A percentile compares a stretch with the other conserved stretches of the same genome.
Conservation (phyloP, 495 filamentous ascomycete genomes). For the Haplographium delicatum region DNA sequence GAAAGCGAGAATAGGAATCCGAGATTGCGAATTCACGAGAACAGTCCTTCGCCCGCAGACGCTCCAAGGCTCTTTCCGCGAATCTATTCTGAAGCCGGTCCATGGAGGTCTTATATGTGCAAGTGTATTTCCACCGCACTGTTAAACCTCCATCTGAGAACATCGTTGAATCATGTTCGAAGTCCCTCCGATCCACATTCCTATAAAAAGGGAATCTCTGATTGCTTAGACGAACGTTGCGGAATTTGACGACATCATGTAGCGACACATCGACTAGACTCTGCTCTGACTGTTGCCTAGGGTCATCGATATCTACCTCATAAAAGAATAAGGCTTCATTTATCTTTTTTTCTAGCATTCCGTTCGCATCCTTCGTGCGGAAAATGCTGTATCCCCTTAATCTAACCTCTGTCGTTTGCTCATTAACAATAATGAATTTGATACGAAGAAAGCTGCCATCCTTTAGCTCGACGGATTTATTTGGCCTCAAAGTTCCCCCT, state of each 20-base stretch:
- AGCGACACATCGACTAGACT: conserved; percentile 38
- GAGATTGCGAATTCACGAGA: conserved; percentile 4
- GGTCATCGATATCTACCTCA: conserved; percentile 39
- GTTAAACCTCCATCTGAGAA: conserved; percentile 26
- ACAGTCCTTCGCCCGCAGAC: conserved; percentile 22
- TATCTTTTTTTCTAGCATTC: conserved; percentile 33
- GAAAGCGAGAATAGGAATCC: conserved; percentile 21
- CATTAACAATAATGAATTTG: conserved; percentile 31
- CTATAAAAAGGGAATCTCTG: conserved; percentile 32
- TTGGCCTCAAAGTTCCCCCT: conserved; percentile 22
- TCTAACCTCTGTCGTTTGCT: conserved; percentile 21
- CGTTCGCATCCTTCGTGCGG: conserved; percentile 33
- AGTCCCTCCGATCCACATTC: conserved; percentile 12
- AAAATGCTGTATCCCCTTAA: conserved; percentile 39
- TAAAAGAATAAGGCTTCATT: conserved; percentile 54
- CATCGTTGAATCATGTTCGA: conserved; percentile 17
- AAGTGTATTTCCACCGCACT: conserved; percentile 31
- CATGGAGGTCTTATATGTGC: conserved; percentile 23
- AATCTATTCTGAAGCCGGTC: conserved; percentile 22
- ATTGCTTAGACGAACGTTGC: conserved; percentile 50
- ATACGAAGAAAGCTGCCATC: conserved; percentile 36
- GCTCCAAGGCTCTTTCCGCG: conserved; percentile 23
- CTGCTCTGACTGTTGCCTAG: conserved; percentile 33
- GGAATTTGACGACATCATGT: conserved; percentile 26
- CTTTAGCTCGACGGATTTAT: conserved; percentile 25